Conservation (phyloP, 371 early-diverging fungal species). For the Lichtheimia hyalospora region DNA sequence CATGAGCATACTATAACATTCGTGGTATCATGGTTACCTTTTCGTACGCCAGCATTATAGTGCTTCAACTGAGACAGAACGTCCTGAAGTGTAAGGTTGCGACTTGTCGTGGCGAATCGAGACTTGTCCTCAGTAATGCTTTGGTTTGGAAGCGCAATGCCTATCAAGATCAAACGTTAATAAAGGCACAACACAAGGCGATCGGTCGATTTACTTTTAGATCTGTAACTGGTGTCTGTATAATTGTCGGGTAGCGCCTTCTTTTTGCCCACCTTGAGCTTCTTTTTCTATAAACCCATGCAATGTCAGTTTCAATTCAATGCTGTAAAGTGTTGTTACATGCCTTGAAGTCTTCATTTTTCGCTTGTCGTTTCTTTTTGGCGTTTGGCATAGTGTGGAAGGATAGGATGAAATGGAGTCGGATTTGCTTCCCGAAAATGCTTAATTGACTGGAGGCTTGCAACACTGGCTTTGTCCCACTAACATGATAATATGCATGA, state of each 20-base stretch:
- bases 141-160: slow-evolving; percentile 76
- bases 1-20: too few relatives aligned
- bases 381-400: slow-evolving; percentile 65
- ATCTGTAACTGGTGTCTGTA: slow-evolving; percentile 85
- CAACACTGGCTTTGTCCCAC: too few relatives aligned
- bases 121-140: slow-evolving; percentile 76
- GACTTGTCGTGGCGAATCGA: slow-evolving; percentile 63
- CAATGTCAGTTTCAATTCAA: neutral
- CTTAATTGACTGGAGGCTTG: too few relatives aligned
- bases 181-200: neutral
- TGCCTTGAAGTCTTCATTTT: slow-evolving; percentile 83
- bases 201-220: slow-evolving; percentile 57
- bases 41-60: slow-evolving; percentile 73
- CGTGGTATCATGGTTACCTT: slow-evolving; percentile 40
- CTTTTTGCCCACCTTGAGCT: slow-evolving; percentile 90
- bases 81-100: slow-evolving; percentile 75
- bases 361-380: slow-evolving; percentile 72
- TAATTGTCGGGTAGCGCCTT: slow-evolving; percentile 75
- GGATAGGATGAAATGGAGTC: neutral
- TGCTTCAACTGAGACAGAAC: slow-evolving; percentile 75
- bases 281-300: slow-evolving; percentile 63
- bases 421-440: neutral
- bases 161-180: slow-evolving; percentile 31
- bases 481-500: too few relatives aligned
- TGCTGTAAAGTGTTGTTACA: neutral